These are phyloP conservation scores for Babesia bovis DNA, from an alignment of 169 alveolate species.

Conservation along the genomic window DNA sequence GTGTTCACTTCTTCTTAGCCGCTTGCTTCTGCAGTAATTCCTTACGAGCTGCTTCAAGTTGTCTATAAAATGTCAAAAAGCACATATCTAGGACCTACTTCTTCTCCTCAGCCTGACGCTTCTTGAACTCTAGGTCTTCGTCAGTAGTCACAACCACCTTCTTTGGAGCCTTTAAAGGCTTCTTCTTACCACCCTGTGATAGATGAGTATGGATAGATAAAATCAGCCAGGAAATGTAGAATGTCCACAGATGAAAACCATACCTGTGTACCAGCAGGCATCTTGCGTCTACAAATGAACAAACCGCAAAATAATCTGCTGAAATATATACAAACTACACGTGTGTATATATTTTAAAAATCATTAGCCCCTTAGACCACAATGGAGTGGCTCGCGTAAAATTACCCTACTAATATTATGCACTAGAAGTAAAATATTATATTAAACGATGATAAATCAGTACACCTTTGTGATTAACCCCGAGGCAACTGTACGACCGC, in stretches of 20 bases:
- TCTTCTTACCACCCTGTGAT: conserved; percentile 76
- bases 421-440: too few species aligned
- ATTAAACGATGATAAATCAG: background rate
- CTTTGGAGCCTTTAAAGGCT: conserved; percentile 77
- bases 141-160: conserved; percentile 70
- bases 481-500: conserved; percentile 92
- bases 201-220: background rate
- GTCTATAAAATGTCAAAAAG: background rate
- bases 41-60: conserved; percentile 61
- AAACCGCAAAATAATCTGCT: background rate
- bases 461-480: conserved; percentile 84
- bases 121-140: conserved; percentile 76
- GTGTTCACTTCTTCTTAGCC: conserved; percentile 67
- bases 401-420: too few species aligned
- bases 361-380: too few species aligned
- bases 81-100: conserved; percentile 32
- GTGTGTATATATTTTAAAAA: too few species aligned
- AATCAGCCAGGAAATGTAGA: background rate
- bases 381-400: too few species aligned
- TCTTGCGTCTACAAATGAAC: conserved; percentile 12
- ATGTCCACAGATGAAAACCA: background rate
- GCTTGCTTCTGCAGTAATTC: conserved; percentile 56
- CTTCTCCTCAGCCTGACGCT: conserved; percentile 72
- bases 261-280: conserved; percentile 74
- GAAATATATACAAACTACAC: background rate